These are phyloP conservation scores for Sporothrix dimorphospora DNA, from an alignment of 2,329 filamentous ascomycete species.

Conservation along the genomic window DNA sequence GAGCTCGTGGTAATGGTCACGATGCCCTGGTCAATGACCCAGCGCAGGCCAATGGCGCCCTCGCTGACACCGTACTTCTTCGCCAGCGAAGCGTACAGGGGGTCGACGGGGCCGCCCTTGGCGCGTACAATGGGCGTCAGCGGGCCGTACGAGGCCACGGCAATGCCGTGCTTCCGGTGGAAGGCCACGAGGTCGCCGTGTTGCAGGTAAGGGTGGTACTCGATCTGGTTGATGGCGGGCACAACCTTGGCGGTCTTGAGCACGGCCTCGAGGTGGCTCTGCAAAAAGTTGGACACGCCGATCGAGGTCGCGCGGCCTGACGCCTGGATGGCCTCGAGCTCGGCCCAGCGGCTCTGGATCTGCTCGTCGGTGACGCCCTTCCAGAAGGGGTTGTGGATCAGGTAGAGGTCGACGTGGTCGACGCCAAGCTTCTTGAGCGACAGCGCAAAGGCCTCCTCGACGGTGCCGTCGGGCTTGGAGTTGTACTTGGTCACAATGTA, in stretches of 20 bases:
- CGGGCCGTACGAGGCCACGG: conserved; percentile 58
- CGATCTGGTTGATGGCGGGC: conserved; percentile 79
- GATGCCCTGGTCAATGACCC: conserved; percentile 62
- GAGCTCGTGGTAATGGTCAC: conserved; percentile 63
- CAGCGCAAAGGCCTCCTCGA: conserved; percentile 56
- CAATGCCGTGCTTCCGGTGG: conserved; percentile 60
- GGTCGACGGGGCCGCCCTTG: conserved; percentile 57
- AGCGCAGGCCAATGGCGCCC: conserved; percentile 61
- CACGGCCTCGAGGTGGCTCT: conserved; percentile 58
- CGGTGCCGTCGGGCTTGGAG: conserved; percentile 42
- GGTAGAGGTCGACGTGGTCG: conserved; percentile 73
- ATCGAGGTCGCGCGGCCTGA: conserved; percentile 69
- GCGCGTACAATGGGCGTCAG: conserved; percentile 56
- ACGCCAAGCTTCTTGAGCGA: conserved; percentile 68
- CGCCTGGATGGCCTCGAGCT: conserved; percentile 67
- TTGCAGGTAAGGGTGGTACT: conserved; percentile 76
- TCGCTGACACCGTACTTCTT: conserved; percentile 61
- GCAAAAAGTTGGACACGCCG: conserved; percentile 75
- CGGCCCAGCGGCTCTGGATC: conserved; percentile 63
- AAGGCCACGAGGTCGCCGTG: conserved; percentile 62
- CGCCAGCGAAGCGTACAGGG: conserved; percentile 54
- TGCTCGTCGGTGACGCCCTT: conserved; percentile 50
- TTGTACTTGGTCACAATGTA: conserved; percentile 67
- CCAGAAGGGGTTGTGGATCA: conserved; percentile 63
- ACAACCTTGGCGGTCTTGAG: conserved; percentile 61